Evolutionary conservation across 2,329 filamentous ascomycete genomes (phyloP).

Genomic region (Ustulina deusta): DNA sequence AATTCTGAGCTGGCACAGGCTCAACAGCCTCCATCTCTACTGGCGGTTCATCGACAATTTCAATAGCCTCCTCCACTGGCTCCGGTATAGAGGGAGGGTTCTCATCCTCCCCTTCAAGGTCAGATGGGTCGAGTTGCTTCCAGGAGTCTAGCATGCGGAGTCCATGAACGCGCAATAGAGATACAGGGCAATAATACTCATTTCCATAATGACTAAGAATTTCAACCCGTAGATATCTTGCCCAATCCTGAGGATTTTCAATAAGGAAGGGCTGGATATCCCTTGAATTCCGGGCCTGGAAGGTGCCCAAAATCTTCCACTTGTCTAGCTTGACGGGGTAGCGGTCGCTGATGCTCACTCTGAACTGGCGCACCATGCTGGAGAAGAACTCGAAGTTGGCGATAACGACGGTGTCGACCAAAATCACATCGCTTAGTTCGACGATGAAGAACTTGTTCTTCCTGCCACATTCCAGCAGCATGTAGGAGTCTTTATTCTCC

Average conservation of each 20-base stretch:
- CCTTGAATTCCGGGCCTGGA: slow-evolving; percentile 90
- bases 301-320: slow-evolving; percentile 89
- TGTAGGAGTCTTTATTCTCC: slow-evolving; percentile 98
- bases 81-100: slow-evolving; percentile 49
- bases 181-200: slow-evolving; percentile 96
- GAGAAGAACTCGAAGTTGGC: slow-evolving; percentile 99
- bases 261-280: slow-evolving; percentile 95
- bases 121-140: slow-evolving; percentile 79
- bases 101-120: slow-evolving; percentile 70
- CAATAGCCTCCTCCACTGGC: slow-evolving; percentile 48
- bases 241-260: slow-evolving; percentile 96
- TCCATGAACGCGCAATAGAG: slow-evolving; percentile 89
- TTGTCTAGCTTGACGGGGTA: slow-evolving; percentile 93
- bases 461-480: slow-evolving; percentile 90
- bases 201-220: slow-evolving; percentile 94
- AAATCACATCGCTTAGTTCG: slow-evolving; percentile 86
- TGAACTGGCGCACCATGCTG: slow-evolving; percentile 92
- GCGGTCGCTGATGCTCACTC: slow-evolving; percentile 91
- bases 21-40: slow-evolving; percentile 44
- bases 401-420: slow-evolving; percentile 95
- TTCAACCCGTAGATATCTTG: slow-evolving; percentile 90
- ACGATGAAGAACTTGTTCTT: slow-evolving; percentile 94
- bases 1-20: slow-evolving; percentile 42
- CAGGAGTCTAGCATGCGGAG: slow-evolving; percentile 96
- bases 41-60: slow-evolving; percentile 38